Evolutionary conservation across 2,329 filamentous ascomycete genomes (phyloP).

Genomic region (Nigrospora sphaerica): DNA sequence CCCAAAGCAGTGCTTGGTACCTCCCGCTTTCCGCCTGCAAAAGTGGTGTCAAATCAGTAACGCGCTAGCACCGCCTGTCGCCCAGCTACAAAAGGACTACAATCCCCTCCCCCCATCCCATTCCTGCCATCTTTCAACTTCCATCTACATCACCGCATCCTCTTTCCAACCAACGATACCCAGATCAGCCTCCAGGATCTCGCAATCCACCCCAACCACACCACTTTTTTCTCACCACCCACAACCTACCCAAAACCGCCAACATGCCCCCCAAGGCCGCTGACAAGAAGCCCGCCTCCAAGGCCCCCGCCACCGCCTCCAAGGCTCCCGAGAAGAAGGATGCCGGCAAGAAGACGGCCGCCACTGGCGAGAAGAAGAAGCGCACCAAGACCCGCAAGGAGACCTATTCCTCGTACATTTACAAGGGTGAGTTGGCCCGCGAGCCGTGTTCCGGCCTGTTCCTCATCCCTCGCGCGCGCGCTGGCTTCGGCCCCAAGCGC

Average conservation of each 20-base stretch:
- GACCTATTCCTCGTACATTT: conserved; percentile 99
- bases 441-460: too few relatives aligned
- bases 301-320: conserved; percentile 74
- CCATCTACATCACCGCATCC: conserved; percentile 36
- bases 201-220: conserved; percentile 16
- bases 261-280: conserved; percentile 98
- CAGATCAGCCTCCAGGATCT: conserved; percentile 15
- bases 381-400: conserved; percentile 99
- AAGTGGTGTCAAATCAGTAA: conserved; percentile 46
- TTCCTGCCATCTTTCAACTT: conserved; percentile 13
- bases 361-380: conserved; percentile 99
- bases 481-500: too few relatives aligned
- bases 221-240: conserved; percentile 7
- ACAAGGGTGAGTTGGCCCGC: conserved; percentile 71
- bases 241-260: conserved; percentile 14
- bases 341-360: conserved; percentile 98
- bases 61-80: conserved; percentile 40
- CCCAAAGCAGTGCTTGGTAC: too few relatives aligned
- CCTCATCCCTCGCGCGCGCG: too few relatives aligned
- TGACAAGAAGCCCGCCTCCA: conserved; percentile 98
- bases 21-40: background rate
- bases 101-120: conserved; percentile 41
- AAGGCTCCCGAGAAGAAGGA: conserved; percentile 93
- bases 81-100: conserved; percentile 55
- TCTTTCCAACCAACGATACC: conserved; percentile 21